Conservation (phyloP, 2,329 filamentous ascomycete species). For the Monilinia polystroma region DNA sequence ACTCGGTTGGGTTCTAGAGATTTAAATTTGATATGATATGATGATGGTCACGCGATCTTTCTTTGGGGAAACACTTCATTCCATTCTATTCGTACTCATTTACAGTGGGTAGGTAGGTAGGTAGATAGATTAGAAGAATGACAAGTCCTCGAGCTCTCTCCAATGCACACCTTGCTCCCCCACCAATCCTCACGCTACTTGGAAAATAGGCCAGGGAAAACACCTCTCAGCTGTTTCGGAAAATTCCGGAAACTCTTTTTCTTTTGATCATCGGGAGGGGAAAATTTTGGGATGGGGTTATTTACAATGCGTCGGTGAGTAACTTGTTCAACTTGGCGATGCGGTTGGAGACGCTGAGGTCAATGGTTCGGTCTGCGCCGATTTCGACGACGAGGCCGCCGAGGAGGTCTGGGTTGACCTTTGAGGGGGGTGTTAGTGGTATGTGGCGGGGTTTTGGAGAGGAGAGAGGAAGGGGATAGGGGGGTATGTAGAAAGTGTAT, state of each 20-base stretch:
- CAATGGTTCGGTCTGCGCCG: slow-evolving; percentile 88
- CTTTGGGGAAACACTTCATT: slow-evolving; percentile 8
- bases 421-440: background rate
- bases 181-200: background rate
- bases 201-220: background rate
- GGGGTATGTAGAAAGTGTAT: background rate
- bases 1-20: no score
- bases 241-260: slow-evolving; percentile 1
- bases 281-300: slow-evolving; percentile 30
- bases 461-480: background rate
- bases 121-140: slow-evolving; percentile 11
- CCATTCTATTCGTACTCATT: slow-evolving; percentile 25
- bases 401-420: slow-evolving; percentile 90
- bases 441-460: background rate
- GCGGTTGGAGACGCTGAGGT: slow-evolving; percentile 92
- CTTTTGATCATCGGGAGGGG: slow-evolving; percentile 34
- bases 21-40: no score
- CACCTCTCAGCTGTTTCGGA: background rate
- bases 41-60: no score
- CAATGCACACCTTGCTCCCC: no score
- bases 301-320: slow-evolving; percentile 94
- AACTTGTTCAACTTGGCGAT: slow-evolving; percentile 99
- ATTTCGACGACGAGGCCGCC: slow-evolving; percentile 95
- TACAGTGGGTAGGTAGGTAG: slow-evolving; percentile 20
- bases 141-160: background rate